phyloP scores from a whole-genome alignment of 1,284 basidiomycete species.

The Sphagnurus paluster region DNA sequence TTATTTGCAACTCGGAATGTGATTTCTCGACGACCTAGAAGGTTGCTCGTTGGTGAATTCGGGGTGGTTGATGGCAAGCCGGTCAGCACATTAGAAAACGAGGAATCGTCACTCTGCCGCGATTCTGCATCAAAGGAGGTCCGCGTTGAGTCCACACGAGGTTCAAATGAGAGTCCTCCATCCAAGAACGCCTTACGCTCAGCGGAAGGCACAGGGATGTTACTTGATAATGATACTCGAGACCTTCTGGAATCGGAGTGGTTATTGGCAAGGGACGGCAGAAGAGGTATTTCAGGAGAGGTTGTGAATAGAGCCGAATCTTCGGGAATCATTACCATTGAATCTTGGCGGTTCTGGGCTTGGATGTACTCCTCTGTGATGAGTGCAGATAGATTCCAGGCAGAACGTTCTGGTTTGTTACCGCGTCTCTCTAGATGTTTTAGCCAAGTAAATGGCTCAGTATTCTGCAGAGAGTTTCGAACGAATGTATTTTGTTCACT shows the following conservation, averaged over 20 bases:
- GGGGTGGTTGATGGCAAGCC: conserved; percentile 31
- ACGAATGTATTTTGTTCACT: conserved; percentile 43
- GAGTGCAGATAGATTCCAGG: conserved; percentile 66
- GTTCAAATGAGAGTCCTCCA: conserved; percentile 50
- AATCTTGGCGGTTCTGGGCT: conserved; percentile 34
- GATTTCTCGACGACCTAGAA: conserved; percentile 14
- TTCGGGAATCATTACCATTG: conserved; percentile 49
- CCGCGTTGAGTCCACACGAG: conserved; percentile 36
- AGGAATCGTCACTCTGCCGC: conserved; percentile 45
- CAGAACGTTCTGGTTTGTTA: conserved; percentile 35
- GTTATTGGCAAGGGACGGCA: conserved; percentile 24
- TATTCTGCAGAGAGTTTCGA: conserved; percentile 51
- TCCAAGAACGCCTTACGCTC: conserved; percentile 38
- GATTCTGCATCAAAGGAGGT: conserved; percentile 45
- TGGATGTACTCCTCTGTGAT: conserved; percentile 65
- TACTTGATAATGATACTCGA: conserved; percentile 33
- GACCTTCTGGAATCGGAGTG: conserved; percentile 21
- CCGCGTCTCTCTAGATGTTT: conserved; percentile 57
- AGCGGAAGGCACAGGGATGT: conserved; percentile 41
- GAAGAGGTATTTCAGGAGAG: conserved; percentile 36
- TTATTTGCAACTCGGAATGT: conserved; percentile 3
- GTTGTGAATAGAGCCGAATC: conserved; percentile 31
- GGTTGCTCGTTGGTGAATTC: conserved; percentile 21
- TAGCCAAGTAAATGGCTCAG: conserved; percentile 71
- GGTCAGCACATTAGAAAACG: conserved; percentile 40